These are phyloP conservation scores for Trichosporon sp. DNA, from an alignment of 1,284 basidiomycete species.

Conservation along the genomic window DNA sequence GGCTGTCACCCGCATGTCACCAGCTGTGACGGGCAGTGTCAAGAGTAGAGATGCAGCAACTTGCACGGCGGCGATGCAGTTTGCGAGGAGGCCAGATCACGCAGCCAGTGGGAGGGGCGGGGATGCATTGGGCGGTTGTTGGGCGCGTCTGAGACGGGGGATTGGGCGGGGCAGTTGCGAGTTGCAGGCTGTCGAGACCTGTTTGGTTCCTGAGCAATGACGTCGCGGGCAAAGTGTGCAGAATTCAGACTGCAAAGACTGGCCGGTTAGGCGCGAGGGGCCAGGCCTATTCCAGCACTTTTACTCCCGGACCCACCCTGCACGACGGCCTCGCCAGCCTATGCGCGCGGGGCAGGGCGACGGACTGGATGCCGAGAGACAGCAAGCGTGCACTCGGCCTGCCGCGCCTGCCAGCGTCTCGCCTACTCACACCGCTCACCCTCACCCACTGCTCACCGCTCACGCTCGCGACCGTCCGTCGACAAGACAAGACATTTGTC, in stretches of 20 bases:
- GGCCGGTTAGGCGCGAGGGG: not conserved
- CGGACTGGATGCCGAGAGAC: not conserved
- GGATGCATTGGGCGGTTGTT: not conserved
- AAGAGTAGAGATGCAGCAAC: not conserved
- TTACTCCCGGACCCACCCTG: not conserved
- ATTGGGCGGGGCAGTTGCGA: not conserved
- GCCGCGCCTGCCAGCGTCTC: not conserved
- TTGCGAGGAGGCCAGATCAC: not conserved
- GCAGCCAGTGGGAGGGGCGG: not conserved
- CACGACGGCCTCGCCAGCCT: not conserved
- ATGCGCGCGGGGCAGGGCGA: not conserved
- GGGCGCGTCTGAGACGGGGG: not conserved
- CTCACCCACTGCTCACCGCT: not conserved
- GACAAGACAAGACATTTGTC: not conserved
- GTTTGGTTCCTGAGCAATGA: not conserved
- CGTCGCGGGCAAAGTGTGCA: not conserved
- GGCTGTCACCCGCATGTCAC: not conserved
- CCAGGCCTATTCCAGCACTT: not conserved
- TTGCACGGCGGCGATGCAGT: not conserved
- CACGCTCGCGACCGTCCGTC: not conserved
- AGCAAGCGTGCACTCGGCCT: not conserved
- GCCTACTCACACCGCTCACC: not conserved
- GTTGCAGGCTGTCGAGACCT: not conserved
- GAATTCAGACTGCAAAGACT: not conserved
- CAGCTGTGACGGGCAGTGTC: not conserved